Base-by-base conservation (phyloP, 2,329 filamentous ascomycete genomes). In the Aspergillus felis region DNA sequence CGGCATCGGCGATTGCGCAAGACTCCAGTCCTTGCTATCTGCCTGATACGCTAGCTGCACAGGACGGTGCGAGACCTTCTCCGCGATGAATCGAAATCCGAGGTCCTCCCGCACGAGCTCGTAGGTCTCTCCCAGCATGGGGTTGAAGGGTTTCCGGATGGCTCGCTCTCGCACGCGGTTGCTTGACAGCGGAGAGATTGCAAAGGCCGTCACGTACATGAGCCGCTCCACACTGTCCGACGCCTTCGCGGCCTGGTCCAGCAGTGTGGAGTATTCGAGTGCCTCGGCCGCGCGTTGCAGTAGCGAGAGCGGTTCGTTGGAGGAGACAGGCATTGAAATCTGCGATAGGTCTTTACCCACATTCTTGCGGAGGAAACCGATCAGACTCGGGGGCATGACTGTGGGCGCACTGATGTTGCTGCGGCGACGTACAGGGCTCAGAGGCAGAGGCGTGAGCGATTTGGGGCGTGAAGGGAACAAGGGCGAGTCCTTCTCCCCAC, bases 261-360 rank as follows among this genome's bases (percentile, higher is more conserved):
- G 83, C 1, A 99, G 82, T 32, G 89, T 83, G 0, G 90, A 89
- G 73, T 99, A 97, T 73, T 99, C 94, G 50, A 97, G 76, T 68
- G 93, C 89, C 74, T 99, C 94, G 0, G 93, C 89, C 3, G 92
- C 83, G 59, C 93, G 88, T 73, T 99, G 94, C 4, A 97, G 81
- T 10, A 96, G 78, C 0, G 93, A 97, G 1, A 87, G 85, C 0
- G 94, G 94, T 71, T 99, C 94, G 74, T 99, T 99, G 25, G 93
- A 88, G 4, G 93, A 96, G 1, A 97, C 94, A 0, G 94, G 94
- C 93, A 97, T 97, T 50, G 91, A 92, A 63, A 99, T 96, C 2
- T 92, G 95, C 59, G 91, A 96, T 51, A 99, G 80, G 74, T 99
- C 94, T 74, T 99, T 99, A 70, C 94, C 94, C 9, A 97, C 94